Conservation (phyloP, 805 yeast species). For the Barnettozyma sp. region DNA sequence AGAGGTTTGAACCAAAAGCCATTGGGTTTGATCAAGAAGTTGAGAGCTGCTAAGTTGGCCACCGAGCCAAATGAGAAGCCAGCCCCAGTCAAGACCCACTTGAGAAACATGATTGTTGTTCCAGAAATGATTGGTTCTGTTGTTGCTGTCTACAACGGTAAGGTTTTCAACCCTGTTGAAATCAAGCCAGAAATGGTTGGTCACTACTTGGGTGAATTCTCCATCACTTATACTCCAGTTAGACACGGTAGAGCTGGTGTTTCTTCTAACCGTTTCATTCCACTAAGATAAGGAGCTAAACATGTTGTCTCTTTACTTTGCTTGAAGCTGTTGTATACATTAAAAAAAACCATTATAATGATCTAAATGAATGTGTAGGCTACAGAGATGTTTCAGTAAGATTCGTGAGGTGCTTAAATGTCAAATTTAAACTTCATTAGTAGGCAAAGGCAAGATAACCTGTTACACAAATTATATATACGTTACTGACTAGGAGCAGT, state of each 20-base stretch:
- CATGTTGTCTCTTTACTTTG: constrained; percentile 5
- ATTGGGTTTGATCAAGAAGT: constrained; percentile 92
- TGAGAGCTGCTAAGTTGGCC: constrained; percentile 93
- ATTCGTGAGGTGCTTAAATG: too few species aligned
- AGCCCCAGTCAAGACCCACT: constrained; percentile 95
- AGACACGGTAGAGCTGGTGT: constrained; percentile 98
- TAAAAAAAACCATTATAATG: constrained; percentile 17
- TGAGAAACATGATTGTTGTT: constrained; percentile 96
- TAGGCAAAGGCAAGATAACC: too few species aligned
- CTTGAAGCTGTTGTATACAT: constrained; percentile 19
- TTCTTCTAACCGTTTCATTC: constrained; percentile 68
- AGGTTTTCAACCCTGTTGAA: constrained; percentile 98
- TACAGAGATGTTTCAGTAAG: too few species aligned
- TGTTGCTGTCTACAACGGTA: constrained; percentile 99
- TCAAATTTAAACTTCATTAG: too few species aligned
- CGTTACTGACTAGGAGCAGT: constrained; percentile 12
- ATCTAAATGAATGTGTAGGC: too few species aligned
- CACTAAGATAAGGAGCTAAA: constrained; percentile 42
- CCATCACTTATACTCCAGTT: constrained; percentile 98
- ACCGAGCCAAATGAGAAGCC: constrained; percentile 95
- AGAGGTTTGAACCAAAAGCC: constrained; percentile 95
- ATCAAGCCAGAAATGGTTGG: constrained; percentile 99
- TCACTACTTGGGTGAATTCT: constrained; percentile 99
- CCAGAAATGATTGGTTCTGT: constrained; percentile 99
- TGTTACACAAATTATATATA: not conserved